Conservation (phyloP, 1,139 yeast genomes). For the Pneumocystis jirovecii region DNA sequence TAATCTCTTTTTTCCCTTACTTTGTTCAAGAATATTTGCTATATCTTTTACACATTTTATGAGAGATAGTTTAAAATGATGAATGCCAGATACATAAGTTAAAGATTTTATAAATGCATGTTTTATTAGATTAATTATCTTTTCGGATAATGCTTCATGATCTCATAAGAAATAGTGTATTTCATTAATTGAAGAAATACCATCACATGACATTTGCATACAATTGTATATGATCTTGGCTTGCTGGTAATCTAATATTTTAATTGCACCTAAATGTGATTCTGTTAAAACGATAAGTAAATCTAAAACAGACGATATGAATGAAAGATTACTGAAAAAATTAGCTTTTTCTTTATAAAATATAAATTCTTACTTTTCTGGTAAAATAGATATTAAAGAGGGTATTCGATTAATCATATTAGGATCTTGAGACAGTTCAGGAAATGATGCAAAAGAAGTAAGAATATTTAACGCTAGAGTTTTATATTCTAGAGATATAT, state of each 20-base stretch:
- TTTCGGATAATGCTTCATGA: not conserved
- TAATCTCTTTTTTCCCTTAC: not conserved
- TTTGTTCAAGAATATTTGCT: not conserved
- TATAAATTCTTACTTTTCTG: not conserved
- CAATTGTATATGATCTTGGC: not conserved
- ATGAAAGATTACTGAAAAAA: not conserved
- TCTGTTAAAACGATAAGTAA: not conserved
- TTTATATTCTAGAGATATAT: conserved; percentile 2
- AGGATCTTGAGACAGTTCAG: not conserved
- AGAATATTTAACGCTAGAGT: conserved; percentile 6
- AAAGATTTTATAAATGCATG: not conserved
- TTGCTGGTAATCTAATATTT: not conserved
- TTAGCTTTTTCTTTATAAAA: not conserved
- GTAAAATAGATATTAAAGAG: not conserved
- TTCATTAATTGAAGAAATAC: not conserved
- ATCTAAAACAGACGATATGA: not conserved
- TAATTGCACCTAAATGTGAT: not conserved
- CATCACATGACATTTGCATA: not conserved
- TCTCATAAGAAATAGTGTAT: not conserved
- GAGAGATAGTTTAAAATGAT: not conserved
- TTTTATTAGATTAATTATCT: not conserved
- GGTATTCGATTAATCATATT: conserved; percentile 5
- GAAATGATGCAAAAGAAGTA: conserved; percentile 3
- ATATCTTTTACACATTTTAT: not conserved
- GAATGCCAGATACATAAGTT: not conserved